Evolutionary conservation across 768 basidiomycete species (phyloP), one percentile per base, ranked within the genome.

Genomic region (Lactifluus echinatus): DNA sequence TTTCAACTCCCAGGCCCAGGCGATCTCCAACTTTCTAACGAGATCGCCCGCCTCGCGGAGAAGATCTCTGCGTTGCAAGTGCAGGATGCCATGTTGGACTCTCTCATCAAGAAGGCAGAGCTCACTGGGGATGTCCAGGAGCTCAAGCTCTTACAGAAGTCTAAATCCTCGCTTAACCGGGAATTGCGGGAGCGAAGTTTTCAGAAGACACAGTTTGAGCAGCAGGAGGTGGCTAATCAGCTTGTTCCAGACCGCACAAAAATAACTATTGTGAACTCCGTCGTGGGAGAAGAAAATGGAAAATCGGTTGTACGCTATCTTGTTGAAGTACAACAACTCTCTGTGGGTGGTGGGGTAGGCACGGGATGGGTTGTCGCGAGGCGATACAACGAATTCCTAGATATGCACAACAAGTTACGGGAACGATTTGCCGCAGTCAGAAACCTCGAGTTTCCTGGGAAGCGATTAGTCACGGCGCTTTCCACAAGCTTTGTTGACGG

Each of bases 351-450:
- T 8, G 80, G 77, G 39, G 85, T 88, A 68, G 75, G 83, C 2
- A 87, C 88, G 0, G 92, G 90, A 0, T 99, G 96, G 96, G 85
- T 93, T 31, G 85, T 97, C 7, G 89, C 93, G 8, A 76, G 94
- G 62, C 76, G 96, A 59, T 99, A 96, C 71, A 96, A 93, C 69
- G 94, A 98, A 67, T 99, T 99, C 69, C 79, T 87, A 60, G 85
- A 79, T 53, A 85, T 97, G 78, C 89, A 96, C 67, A 87, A 83
- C 66, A 85, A 85, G 57, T 72, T 99, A 50, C 80, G 84, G 57
- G 96, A 96, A 47, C 80, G 82, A 44, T 85, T 86, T 65, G 69
- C 73, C 8, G 62, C 80, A 8, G 85, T 89, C 23, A 79, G 81
- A 61, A 76, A 76, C 58, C 76, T 93, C 46, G 93, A 97, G 62